These are phyloP conservation scores for Talaromyces amestolkiae DNA, from an alignment of 2,329 filamentous ascomycete species.

Conservation along the genomic window DNA sequence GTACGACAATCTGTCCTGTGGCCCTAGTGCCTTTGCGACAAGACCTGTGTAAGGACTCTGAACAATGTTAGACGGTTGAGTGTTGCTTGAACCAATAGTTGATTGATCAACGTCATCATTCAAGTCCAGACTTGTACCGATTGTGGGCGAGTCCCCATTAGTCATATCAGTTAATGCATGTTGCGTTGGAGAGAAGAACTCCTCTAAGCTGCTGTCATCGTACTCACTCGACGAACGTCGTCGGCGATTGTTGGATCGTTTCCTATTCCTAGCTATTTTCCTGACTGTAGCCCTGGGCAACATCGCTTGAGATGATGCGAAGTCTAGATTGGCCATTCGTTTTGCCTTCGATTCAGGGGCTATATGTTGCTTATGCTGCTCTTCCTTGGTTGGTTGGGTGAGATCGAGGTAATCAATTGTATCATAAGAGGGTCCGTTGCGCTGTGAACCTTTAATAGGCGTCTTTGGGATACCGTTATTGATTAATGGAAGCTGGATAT, in stretches of 20 bases:
- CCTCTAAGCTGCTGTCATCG: conserved; percentile 32
- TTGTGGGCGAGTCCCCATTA: background rate
- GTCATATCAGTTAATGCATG: conserved; percentile 24
- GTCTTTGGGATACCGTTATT: conserved; percentile 29
- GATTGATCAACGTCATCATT: background rate
- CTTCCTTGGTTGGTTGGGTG: background rate
- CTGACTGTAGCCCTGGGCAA: background rate
- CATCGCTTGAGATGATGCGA: conserved; percentile 8
- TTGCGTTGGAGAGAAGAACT: conserved; percentile 34
- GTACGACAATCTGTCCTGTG: too few relatives aligned
- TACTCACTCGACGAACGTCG: conserved; percentile 34
- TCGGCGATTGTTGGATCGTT: background rate
- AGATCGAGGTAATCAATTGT: conserved; percentile 17
- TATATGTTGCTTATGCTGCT: background rate
- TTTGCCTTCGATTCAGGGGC: background rate
- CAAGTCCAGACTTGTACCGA: background rate
- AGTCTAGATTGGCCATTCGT: conserved; percentile 13
- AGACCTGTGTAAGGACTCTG: background rate
- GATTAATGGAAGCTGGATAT: conserved; percentile 29
- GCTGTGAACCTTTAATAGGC: conserved; percentile 20
- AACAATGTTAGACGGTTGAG: background rate
- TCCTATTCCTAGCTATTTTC: background rate
- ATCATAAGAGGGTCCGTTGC: background rate
- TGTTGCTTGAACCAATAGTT: background rate
- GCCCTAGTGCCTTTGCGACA: background rate